These are phyloP conservation scores for Plasmopara viticola DNA, from an alignment of 352 stramenopile genomes.

Conservation along the genomic window DNA sequence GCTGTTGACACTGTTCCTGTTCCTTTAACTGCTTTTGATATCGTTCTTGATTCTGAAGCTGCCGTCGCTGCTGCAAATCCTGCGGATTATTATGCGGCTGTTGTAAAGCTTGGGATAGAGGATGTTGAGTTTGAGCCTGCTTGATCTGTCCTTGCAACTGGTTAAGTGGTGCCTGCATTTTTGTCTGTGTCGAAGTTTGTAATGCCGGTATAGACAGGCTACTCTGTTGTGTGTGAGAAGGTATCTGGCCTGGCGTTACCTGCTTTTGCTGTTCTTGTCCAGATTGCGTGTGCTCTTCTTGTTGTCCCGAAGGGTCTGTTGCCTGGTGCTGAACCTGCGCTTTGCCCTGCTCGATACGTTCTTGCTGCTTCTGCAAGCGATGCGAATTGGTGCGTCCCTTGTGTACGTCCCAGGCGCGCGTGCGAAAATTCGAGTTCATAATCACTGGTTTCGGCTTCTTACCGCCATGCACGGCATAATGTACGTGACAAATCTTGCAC, in stretches of 20 bases:
- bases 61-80: conserved; percentile 8
- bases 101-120: background rate
- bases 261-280: conserved; percentile 10
- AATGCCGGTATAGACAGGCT: conserved; percentile 4
- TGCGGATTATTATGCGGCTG: conserved; percentile 8
- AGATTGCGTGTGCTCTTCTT: conserved; percentile 5
- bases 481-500: conserved; percentile 77
- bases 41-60: conserved; percentile 9
- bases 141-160: conserved; percentile 7
- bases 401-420: conserved; percentile 72
- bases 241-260: background rate
- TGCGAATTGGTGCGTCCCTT: conserved; percentile 79
- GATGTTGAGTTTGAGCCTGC: conserved; percentile 1
- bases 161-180: conserved; percentile 5
- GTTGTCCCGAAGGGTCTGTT: conserved; percentile 3
- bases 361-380: conserved; percentile 59
- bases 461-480: conserved; percentile 72
- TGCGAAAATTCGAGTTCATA: conserved; percentile 81
- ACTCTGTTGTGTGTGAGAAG: conserved; percentile 3
- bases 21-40: background rate
- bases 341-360: conserved; percentile 24
- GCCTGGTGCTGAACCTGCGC: conserved; percentile 14
- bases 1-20: conserved; percentile 6
- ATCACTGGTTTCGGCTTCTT: conserved; percentile 79
- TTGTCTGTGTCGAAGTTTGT: conserved; percentile 4